phyloP scores from a whole-genome alignment of 257 asterid species.

The Solanum arcanum region DNA sequence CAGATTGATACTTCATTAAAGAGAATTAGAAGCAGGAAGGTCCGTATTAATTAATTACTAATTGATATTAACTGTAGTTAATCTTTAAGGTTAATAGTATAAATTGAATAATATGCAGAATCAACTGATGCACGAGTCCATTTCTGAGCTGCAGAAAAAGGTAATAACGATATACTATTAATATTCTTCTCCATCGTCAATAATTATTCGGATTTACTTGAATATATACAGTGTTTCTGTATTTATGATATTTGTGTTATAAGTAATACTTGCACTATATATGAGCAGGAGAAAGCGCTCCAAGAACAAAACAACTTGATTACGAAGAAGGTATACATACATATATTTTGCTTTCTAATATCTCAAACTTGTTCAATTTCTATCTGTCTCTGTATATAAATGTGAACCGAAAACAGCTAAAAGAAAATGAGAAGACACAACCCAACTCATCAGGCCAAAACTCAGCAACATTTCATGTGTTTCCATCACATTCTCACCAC shows the following conservation, averaged over 20 bases:
- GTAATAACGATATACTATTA: conserved; percentile 17
- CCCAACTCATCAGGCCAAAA: conserved; percentile 6
- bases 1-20: conserved; percentile 60
- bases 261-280: not conserved
- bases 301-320: conserved; percentile 42
- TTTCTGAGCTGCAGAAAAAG: conserved; percentile 70
- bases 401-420: conserved; percentile 19
- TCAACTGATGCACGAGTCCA: conserved; percentile 70
- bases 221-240: no score
- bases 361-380: not conserved
- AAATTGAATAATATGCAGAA: conserved; percentile 27
- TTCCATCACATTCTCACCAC: conserved; percentile 5
- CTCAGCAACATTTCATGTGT: not conserved
- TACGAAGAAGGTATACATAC: conserved; percentile 31
- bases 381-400: not conserved
- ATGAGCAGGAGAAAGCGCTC: conserved; percentile 50
- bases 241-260: not conserved
- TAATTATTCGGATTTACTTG: no score
- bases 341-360: not conserved
- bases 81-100: not conserved
- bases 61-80: no score
- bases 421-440: conserved; percentile 23
- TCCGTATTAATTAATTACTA: not conserved
- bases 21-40: conserved; percentile 59
- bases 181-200: not conserved